Evolutionary conservation across 805 yeast genomes (phyloP).

Genomic region (Wickerhamomyces chaumierensis): DNA sequence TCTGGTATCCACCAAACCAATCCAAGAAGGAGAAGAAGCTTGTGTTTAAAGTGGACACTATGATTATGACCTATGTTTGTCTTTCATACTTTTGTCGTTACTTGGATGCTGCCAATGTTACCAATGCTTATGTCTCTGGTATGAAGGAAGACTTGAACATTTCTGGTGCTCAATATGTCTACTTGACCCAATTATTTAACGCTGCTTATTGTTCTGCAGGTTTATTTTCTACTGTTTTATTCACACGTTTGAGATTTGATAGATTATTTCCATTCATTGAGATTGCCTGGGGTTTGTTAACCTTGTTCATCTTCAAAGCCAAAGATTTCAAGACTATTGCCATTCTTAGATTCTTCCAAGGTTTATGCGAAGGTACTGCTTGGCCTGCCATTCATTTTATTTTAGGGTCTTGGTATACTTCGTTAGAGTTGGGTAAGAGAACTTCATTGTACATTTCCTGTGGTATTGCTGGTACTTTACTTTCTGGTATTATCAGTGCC

Average conservation of each 20-base stretch:
- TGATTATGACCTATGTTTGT: constrained; percentile 10
- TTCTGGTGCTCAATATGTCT: constrained; percentile 29
- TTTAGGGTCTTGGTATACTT: constrained; percentile 9
- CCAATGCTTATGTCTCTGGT: constrained; percentile 50
- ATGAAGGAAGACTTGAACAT: constrained; percentile 40
- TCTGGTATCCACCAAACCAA: too few relatives aligned
- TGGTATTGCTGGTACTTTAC: constrained; percentile 8
- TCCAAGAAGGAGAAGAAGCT: constrained; percentile 9
- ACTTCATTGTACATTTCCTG: constrained; percentile 8
- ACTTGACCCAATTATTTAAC: constrained; percentile 15
- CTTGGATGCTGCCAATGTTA: constrained; percentile 9
- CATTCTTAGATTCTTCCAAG: constrained; percentile 51
- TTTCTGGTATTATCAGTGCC: constrained; percentile 31
- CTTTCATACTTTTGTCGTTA: constrained; percentile 11
- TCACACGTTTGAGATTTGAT: constrained; percentile 3
- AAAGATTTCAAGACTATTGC: constrained; percentile 14
- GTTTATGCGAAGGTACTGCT: constrained; percentile 19
- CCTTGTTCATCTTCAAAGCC: constrained; percentile 23
- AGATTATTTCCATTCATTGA: constrained; percentile 4
- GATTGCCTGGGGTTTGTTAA: constrained; percentile 30
- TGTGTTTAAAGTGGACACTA: constrained; percentile 11
- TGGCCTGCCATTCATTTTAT: constrained; percentile 11
- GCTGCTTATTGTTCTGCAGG: constrained; percentile 4
- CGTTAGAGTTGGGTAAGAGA: constrained; percentile 9
- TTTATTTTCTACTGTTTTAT: constrained; percentile 1